These are phyloP conservation scores for Phaeosphaeriaceae sp. DNA, from an alignment of 2,329 filamentous ascomycete genomes.

Conservation along the genomic window DNA sequence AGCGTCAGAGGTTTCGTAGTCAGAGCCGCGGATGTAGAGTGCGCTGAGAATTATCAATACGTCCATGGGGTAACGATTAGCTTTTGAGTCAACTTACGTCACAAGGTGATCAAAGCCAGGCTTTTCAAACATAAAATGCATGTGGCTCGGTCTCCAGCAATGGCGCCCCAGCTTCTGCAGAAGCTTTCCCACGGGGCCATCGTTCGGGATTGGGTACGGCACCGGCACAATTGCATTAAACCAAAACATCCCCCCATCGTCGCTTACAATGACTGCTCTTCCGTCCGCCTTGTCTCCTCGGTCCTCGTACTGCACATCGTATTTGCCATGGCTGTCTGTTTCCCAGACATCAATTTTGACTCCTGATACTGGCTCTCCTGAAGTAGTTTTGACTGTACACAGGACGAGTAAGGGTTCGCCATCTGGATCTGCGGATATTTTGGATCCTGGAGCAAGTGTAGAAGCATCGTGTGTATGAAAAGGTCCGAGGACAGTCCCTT, in stretches of 20 bases:
- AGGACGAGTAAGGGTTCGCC: slow-evolving; percentile 75
- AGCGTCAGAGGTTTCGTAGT: slow-evolving; percentile 82
- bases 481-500: slow-evolving; percentile 80
- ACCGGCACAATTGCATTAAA: slow-evolving; percentile 86
- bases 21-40: slow-evolving; percentile 77
- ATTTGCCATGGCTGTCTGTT: slow-evolving; percentile 79
- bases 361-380: slow-evolving; percentile 66
- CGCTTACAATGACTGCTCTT: slow-evolving; percentile 71
- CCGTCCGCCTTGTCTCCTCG: slow-evolving; percentile 69
- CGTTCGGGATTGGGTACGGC: slow-evolving; percentile 82
- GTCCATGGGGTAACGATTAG: not conserved
- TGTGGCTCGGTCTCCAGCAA: slow-evolving; percentile 47
- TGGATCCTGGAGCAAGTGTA: slow-evolving; percentile 60
- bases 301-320: slow-evolving; percentile 78
- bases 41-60: slow-evolving; percentile 57
- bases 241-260: slow-evolving; percentile 78
- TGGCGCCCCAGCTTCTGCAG: slow-evolving; percentile 37
- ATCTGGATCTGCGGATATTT: slow-evolving; percentile 71
- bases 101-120: slow-evolving; percentile 70
- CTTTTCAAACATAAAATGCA: slow-evolving; percentile 70
- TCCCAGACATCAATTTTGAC: slow-evolving; percentile 86
- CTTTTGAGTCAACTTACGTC: slow-evolving; percentile 66
- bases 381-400: slow-evolving; percentile 72
- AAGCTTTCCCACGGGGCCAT: slow-evolving; percentile 69
- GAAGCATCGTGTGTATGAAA: slow-evolving; percentile 84